Conservation (phyloP, 768 basidiomycete genomes). For the Panaeolus papilionaceus region DNA sequence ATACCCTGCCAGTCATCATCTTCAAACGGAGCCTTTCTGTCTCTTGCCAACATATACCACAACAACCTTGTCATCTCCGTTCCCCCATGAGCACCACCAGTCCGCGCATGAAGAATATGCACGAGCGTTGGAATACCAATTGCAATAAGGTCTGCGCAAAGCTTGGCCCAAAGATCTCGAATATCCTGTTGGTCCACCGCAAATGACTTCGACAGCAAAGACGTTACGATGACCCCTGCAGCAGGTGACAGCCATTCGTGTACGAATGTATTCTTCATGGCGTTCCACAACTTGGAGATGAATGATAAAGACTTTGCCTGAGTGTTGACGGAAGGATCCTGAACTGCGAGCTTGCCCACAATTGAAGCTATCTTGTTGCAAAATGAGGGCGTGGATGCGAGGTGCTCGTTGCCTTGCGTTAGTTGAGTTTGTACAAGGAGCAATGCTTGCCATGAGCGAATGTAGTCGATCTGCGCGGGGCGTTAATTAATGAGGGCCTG, state of each 20-base stretch:
- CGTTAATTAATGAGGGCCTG: neutral
- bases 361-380: conserved; percentile 40
- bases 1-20: conserved; percentile 46
- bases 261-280: conserved; percentile 55
- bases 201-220: conserved; percentile 51
- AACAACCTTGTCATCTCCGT: conserved; percentile 47
- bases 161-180: conserved; percentile 48
- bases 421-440: conserved; percentile 56
- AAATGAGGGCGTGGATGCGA: conserved; percentile 40
- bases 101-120: conserved; percentile 36
- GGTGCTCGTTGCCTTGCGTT: conserved; percentile 43
- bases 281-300: conserved; percentile 55
- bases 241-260: conserved; percentile 44
- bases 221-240: conserved; percentile 53
- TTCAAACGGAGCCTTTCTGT: conserved; percentile 26
- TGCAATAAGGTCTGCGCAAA: conserved; percentile 56
- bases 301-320: conserved; percentile 47
- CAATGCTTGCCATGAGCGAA: conserved; percentile 60
- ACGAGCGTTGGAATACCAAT: conserved; percentile 47
- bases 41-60: conserved; percentile 51
- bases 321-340: conserved; percentile 25
- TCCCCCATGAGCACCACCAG: conserved; percentile 33
- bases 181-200: conserved; percentile 45
- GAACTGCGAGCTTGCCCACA: conserved; percentile 42
- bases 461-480: conserved; percentile 41